These are phyloP conservation scores for Chytridium lagenaria DNA, from an alignment of 371 early-diverging fungal genomes.

Conservation along the genomic window DNA sequence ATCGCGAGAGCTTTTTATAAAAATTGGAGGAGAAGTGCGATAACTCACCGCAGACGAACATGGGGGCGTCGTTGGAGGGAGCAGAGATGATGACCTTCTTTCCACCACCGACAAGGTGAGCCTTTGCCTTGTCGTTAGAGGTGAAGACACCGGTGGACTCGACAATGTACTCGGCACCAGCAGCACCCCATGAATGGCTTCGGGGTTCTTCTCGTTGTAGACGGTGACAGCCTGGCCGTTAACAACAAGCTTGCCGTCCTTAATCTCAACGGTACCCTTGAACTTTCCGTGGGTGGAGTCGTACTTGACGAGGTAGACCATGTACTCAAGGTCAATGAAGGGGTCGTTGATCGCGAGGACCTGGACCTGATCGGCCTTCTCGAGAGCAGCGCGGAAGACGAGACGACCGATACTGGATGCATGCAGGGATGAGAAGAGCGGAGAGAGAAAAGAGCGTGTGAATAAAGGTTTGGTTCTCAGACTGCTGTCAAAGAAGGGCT, in stretches of 20 bases:
- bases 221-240: slow-evolving; percentile 83
- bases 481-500: slow-evolving; percentile 1
- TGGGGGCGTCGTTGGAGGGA: slow-evolving; percentile 87
- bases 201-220: slow-evolving; percentile 75
- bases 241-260: slow-evolving; percentile 85
- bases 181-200: slow-evolving; percentile 91
- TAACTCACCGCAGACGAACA: slow-evolving; percentile 69
- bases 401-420: slow-evolving; percentile 92
- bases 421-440: slow-evolving; percentile 65
- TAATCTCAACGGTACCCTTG: slow-evolving; percentile 75
- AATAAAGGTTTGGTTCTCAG: neutral
- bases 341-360: slow-evolving; percentile 99
- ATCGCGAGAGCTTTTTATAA: too few relatives aligned
- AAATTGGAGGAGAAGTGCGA: neutral
- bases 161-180: slow-evolving; percentile 93
- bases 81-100: slow-evolving; percentile 99
- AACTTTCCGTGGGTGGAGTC: slow-evolving; percentile 97
- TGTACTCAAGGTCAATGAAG: slow-evolving; percentile 94
- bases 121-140: slow-evolving; percentile 83
- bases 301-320: slow-evolving; percentile 94
- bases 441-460: neutral
- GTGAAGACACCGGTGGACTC: slow-evolving; percentile 99
- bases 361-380: slow-evolving; percentile 72
- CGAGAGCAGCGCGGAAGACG: slow-evolving; percentile 90
- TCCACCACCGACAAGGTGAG: slow-evolving; percentile 93